Base-by-base conservation (phyloP, 2,329 filamentous ascomycete species). In the Amylocarpus encephaloides region DNA sequence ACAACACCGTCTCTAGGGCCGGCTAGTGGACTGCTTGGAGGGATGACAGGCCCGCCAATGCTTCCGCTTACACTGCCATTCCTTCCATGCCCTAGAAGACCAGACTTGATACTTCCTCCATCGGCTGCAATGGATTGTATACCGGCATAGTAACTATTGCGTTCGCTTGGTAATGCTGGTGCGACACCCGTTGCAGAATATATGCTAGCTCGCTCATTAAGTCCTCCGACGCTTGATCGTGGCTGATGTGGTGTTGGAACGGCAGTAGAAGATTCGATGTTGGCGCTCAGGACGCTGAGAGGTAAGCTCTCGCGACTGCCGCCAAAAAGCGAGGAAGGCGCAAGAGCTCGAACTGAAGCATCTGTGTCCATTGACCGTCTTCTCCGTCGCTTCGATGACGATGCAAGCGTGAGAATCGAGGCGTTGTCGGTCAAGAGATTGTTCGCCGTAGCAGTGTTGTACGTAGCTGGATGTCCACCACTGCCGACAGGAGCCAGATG, bases 351-450 rank as follows among this genome's bases (percentile, higher is more conserved):
- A 35, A 93, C 86, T 0, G 86, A 92, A 5, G 88, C 88, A 65
- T 93, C 86, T 0, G 88, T 93, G 66, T 93, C 88, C 68, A 92
- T 82, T 29, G 86, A 91, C 53, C 87, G 80, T 43, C 88, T 79
- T 33, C 88, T 82, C 26, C 83, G 79, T 34, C 85, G 80, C 70
- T 92, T 89, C 57, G 85, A 88, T 0, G 86, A 91, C 3, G 87
- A 92, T 2, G 88, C 88, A 12, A 94, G 75, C 0, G 88, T 94
- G 53, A 94, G 71, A 59, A 94, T 91, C 22, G 87, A 92, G 18
- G 88, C 88, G 64, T 94, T 88, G 66, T 94, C 88, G 1, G 86
- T 89, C 32, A 92, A 73, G 5, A 92, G 76, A 61, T 88, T 88
- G 68, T 91, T 90, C 46, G 88, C 87, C 0, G 86, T 92, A 1